phyloP scores from a whole-genome alignment of 2,329 filamentous ascomycete species.

The Emmonsiellopsis sp. region DNA sequence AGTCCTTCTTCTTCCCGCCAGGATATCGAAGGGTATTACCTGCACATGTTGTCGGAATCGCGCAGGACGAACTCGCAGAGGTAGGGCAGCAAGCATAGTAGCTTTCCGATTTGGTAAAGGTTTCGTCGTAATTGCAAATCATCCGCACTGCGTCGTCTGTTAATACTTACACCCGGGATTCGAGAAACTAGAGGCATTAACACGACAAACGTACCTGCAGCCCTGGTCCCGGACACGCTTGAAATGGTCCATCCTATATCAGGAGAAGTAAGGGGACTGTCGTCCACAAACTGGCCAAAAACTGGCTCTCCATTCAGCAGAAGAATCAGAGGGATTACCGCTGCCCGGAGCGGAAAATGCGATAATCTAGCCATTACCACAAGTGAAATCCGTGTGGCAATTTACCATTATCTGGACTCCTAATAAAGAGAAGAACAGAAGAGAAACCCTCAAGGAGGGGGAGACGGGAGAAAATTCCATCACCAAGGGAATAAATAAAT shows the following conservation, averaged over 20 bases:
- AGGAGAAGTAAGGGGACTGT: neutral
- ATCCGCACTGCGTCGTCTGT: neutral
- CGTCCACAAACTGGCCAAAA: neutral
- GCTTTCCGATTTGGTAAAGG: neutral
- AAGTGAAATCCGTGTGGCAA: neutral
- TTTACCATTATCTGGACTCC: no score
- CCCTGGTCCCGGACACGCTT: neutral
- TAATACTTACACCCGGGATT: neutral
- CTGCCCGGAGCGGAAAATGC: neutral
- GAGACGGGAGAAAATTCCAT: no score
- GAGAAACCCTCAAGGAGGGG: no score
- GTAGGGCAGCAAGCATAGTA: constrained; percentile 1
- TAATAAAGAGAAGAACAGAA: no score
- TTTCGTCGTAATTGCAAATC: neutral
- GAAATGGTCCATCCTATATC: constrained; percentile 2
- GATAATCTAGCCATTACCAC: neutral
- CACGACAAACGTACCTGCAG: neutral
- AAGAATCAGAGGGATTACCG: neutral
- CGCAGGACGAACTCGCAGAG: neutral
- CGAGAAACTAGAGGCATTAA: neutral
- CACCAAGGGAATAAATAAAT: no score
- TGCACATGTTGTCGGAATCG: neutral
- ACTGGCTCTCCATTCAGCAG: neutral
- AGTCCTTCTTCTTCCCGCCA: neutral
- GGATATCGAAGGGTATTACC: neutral